Evolutionary conservation across 1,284 basidiomycete species (phyloP), one percentile per base, ranked within the genome.

Genomic region (Irpex sp.): DNA sequence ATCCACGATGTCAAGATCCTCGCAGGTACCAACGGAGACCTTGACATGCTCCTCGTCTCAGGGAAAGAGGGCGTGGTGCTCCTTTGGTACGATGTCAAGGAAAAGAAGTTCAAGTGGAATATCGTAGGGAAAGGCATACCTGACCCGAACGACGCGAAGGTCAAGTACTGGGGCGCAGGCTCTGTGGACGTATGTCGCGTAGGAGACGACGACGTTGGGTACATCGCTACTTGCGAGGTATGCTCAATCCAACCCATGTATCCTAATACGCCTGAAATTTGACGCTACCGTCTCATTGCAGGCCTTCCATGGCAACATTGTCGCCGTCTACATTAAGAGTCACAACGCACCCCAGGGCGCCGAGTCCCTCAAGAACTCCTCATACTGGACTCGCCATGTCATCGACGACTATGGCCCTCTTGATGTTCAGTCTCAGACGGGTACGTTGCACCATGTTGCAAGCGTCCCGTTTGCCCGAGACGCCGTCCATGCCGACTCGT

Each of bases 221-320:
- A 75, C 60, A 71, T 76, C 47, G 71, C 69, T 8, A 61, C 68
- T 4, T 66, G 63, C 60, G 73, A 75, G 67, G 72, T 70, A 47
- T 1, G 65, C 59, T 35, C 36, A 54, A 37, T 35, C 35, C 17
- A 21, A 4, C 13, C 13, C 31, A 13, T 31, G 33, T 9, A 49
- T 49, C 5, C 39, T 43, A 43, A 11, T n/a, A 43, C 9, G 4
- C 39, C 3, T n/a, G 39, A 43, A 11, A 43, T 43, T 3, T 9
- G 9, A 43, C 11, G 11, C 15, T 11, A 13, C 49, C 19, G 11
- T n/a, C 49, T 8, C 49, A 50, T 50, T 17, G 58, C 47, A 75
- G 73, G 71, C 64, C 13, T 73, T 75, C 63, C 72, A 74, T 59
- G 74, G 74, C 13, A 72, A 75, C 61, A 61, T 36, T 5, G 72